Percentiles rank a stretch among this genome's conserved stretches.
Conservation (phyloP, 805 yeast genomes). For the Lachancea lanzarotensis region DNA sequence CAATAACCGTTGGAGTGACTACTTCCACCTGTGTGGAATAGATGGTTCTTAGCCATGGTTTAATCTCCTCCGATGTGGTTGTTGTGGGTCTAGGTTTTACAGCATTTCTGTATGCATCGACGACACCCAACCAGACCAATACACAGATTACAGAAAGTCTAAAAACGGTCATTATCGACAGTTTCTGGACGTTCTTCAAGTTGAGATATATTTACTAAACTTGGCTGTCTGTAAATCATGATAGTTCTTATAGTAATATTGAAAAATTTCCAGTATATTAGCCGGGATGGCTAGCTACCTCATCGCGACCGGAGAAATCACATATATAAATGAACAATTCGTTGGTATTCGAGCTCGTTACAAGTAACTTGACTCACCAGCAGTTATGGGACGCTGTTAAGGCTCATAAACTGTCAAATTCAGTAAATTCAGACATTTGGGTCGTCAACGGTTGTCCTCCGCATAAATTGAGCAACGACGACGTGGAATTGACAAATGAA, state of each 20-base stretch:
- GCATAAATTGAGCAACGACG: conserved; percentile 22
- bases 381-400: conserved; percentile 26
- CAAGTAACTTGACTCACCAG: conserved; percentile 22
- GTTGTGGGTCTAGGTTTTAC: conserved; percentile 31
- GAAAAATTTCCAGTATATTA: neutral
- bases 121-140: neutral
- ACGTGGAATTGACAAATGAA: conserved; percentile 13
- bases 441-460: conserved; percentile 25
- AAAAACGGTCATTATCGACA: neutral
- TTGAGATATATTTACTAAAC: neutral
- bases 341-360: conserved; percentile 11
- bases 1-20: conserved; percentile 62
- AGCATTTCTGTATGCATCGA: neutral
- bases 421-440: conserved; percentile 5
- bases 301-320: neutral
- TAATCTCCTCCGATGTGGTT: conserved; percentile 38
- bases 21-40: conserved; percentile 50
- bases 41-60: conserved; percentile 72
- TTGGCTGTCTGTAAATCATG: too few species aligned
- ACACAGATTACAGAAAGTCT: neutral
- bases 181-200: neutral
- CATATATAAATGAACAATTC: conserved; percentile 5
- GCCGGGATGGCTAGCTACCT: neutral
- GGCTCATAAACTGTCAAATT: conserved; percentile 9
- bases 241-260: neutral